Evolutionary conservation across 306 rosid species (phyloP).

Genomic region (Gastrolobium bilobum): DNA sequence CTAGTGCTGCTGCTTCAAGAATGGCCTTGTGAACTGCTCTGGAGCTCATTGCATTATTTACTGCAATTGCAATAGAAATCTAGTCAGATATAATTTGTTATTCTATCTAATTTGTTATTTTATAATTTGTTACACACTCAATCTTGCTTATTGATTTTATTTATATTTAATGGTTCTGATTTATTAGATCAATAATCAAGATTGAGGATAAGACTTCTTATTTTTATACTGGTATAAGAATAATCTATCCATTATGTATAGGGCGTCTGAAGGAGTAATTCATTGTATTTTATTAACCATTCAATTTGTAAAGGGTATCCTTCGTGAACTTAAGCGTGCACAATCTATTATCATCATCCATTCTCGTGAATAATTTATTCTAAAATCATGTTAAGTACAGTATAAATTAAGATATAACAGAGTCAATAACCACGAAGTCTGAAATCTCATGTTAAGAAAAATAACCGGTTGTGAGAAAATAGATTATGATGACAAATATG

Average conservation of each 20-base stretch:
- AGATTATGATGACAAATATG: neutral
- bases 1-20: conserved; percentile 68
- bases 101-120: neutral
- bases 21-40: conserved; percentile 78
- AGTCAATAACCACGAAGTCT: neutral
- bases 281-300: neutral
- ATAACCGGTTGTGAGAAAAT: neutral
- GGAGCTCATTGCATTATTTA: conserved; percentile 64
- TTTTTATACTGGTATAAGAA: too few species aligned
- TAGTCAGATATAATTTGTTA: neutral
- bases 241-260: too few species aligned
- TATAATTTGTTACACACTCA: neutral
- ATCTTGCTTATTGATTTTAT: too few species aligned
- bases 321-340: neutral
- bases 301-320: neutral
- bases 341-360: neutral
- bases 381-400: neutral
- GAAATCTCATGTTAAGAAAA: conserved; percentile 9
- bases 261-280: too few species aligned
- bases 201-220: too few species aligned
- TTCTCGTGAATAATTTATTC: neutral
- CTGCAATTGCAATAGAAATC: conserved; percentile 47
- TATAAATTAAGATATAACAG: neutral
- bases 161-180: too few species aligned
- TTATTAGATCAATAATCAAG: too few species aligned